Conservation (phyloP, 2,329 filamentous ascomycete species). For the Harringtonia aguacate region DNA sequence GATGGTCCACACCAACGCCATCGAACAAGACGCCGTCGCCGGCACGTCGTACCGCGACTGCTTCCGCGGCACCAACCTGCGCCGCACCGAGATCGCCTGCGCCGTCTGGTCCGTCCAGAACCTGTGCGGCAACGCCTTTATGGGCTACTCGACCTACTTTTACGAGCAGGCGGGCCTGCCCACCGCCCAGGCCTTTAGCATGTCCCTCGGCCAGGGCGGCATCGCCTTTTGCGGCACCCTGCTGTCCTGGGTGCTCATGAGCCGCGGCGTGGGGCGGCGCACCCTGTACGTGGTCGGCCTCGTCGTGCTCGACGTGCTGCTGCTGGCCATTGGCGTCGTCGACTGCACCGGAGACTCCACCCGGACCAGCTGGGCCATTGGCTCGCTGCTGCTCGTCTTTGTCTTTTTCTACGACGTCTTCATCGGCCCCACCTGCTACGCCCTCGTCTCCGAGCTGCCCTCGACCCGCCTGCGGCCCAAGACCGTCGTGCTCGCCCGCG, state of each 20-base stretch:
- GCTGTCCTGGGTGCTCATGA: constrained; percentile 11
- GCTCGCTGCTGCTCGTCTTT: constrained; percentile 32
- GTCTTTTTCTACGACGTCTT: constrained; percentile 33
- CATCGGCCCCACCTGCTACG: constrained; percentile 22
- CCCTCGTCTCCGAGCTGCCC: constrained; percentile 28
- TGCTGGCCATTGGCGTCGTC: constrained; percentile 31
- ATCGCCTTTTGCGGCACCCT: too few relatives aligned
- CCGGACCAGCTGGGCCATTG: too few relatives aligned
- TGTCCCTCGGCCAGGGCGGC: not conserved
- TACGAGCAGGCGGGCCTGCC: constrained; percentile 30
- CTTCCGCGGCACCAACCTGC: constrained; percentile 35
- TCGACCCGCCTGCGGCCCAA: constrained; percentile 33
- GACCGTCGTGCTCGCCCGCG: constrained; percentile 32
- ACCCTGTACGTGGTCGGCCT: not conserved
- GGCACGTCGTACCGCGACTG: constrained; percentile 40
- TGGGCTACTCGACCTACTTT: constrained; percentile 35
- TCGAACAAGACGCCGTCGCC: constrained; percentile 39
- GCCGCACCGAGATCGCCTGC: constrained; percentile 41
- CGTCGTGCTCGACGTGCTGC: constrained; percentile 23
- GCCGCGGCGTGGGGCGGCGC: too few relatives aligned
- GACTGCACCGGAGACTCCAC: too few relatives aligned
- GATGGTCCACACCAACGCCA: constrained; percentile 47
- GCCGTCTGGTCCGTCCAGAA: constrained; percentile 22
- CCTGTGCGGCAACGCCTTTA: constrained; percentile 35
- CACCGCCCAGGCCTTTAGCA: constrained; percentile 18